Base-by-base conservation (phyloP, 805 yeast genomes). In the Metschnikowia lunata region DNA sequence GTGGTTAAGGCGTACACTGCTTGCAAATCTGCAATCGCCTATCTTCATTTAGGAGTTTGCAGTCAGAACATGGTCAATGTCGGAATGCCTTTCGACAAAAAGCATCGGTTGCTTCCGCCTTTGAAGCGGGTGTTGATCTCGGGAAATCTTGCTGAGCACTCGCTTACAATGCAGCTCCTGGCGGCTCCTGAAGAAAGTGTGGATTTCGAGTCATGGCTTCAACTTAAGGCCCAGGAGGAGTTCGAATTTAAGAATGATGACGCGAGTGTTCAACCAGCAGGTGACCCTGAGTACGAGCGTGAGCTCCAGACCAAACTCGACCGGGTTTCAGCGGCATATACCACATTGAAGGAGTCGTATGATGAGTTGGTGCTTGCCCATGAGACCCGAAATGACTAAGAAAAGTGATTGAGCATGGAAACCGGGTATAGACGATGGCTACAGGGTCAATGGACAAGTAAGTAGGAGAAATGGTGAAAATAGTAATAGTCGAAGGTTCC, bases 51-150 rank as follows among this genome's bases (percentile, higher is more conserved):
- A 5, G 45, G 47, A 23, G 46, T 58, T 13, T 44, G 54, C 28
- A 63, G 69, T 15, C 37, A 41, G 13, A 56, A 51, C 23, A 37
- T 42, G 37, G 61, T 40, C 53, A 30, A 39, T 3, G 30, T 42
- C 7, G 47, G 40, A 6, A 43, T 46, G n/a, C 47, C 49, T 8
- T 48, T 57, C 47, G 66, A 71, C 51, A 62, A 73, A 49, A 62
- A 61, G 42, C 63, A 63, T 46, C 62, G 79, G 47, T 58, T 76
- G 23, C 70, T 85, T n/a, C 90, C 90, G 0, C 71, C 69, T 7
- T 71, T 85, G 49, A 85, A 83, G 60, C 75, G 91, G 60, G 78
- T 74, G 1, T 58, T 84, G 36, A 72, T 67, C 4, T 74, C 73
- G 15, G 43, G 54, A 6, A 62, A 65, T 30, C 62, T 48, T 64